Evolutionary conservation across 192 early-diverging fungal species (phyloP).

Genomic region (Coemansia sp.): DNA sequence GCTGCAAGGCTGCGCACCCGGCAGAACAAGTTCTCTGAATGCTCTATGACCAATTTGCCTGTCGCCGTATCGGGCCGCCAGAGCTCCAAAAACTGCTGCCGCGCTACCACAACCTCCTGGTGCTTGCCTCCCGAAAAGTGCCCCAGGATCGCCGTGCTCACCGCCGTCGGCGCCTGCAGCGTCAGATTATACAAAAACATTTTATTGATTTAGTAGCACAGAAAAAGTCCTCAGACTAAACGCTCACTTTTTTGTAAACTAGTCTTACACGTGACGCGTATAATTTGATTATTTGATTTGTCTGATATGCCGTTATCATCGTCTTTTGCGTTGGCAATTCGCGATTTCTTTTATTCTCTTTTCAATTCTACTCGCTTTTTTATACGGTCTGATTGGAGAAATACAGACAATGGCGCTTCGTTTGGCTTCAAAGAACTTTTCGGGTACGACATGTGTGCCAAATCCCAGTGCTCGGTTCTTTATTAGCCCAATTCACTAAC

Average conservation of each 20-base stretch:
- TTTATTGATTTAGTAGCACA: background rate
- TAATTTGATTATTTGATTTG: slow-evolving; percentile 1
- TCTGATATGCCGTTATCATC: background rate
- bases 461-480: too few relatives aligned
- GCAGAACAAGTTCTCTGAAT: slow-evolving; percentile 82
- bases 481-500: too few relatives aligned
- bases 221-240: background rate
- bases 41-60: slow-evolving; percentile 73
- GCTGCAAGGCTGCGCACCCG: slow-evolving; percentile 76
- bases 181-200: slow-evolving; percentile 84
- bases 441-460: slow-evolving; percentile 3
- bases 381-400: background rate
- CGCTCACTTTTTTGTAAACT: background rate
- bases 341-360: slow-evolving; percentile 5
- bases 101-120: slow-evolving; percentile 83
- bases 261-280: background rate
- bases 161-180: slow-evolving; percentile 76
- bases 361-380: background rate
- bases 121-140: slow-evolving; percentile 87
- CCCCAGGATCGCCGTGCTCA: slow-evolving; percentile 78
- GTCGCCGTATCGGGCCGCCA: slow-evolving; percentile 73
- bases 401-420: slow-evolving; percentile 40
- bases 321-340: background rate
- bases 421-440: slow-evolving; percentile 44
- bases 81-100: slow-evolving; percentile 73